Evolutionary conservation across 495 filamentous ascomycete species (phyloP).

Genomic region (Glutinoglossum americanum): DNA sequence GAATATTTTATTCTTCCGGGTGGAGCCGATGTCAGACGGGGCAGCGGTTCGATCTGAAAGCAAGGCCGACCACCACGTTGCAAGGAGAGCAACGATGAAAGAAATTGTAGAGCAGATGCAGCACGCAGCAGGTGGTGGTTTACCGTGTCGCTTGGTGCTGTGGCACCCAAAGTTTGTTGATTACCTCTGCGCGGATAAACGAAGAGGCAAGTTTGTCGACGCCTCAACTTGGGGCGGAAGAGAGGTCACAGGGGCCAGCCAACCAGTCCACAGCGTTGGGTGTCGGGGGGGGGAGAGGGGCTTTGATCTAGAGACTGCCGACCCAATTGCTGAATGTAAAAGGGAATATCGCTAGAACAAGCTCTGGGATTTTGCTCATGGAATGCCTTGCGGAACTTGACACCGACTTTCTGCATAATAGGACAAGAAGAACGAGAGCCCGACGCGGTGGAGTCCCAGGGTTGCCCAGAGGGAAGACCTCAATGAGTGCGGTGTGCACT

Average conservation of each 20-base stretch:
- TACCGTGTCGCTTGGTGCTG: not conserved
- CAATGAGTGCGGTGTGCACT: not conserved
- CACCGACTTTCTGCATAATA: constrained; percentile 1
- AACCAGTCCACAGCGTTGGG: not conserved
- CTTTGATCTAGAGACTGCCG: not conserved
- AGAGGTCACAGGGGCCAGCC: not conserved
- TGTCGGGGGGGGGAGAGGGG: too few species aligned
- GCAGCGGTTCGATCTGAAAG: not conserved
- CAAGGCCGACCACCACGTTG: not conserved
- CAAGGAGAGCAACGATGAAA: not conserved
- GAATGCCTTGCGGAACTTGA: not conserved
- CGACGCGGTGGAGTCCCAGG: not conserved
- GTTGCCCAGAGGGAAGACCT: not conserved
- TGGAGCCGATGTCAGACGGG: not conserved
- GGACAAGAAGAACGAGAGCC: not conserved
- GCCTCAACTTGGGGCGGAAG: not conserved
- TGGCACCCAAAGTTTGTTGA: constrained; percentile 1
- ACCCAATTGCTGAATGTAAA: not conserved
- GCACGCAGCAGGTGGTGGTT: not conserved
- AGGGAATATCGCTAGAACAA: not conserved
- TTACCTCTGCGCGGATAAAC: not conserved
- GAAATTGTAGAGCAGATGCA: not conserved
- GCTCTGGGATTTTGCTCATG: not conserved
- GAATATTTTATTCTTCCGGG: not conserved
- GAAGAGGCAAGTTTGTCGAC: not conserved